Evolutionary conservation across 2,329 filamentous ascomycete genomes (phyloP).

Genomic region (Chaetomium sp.): DNA sequence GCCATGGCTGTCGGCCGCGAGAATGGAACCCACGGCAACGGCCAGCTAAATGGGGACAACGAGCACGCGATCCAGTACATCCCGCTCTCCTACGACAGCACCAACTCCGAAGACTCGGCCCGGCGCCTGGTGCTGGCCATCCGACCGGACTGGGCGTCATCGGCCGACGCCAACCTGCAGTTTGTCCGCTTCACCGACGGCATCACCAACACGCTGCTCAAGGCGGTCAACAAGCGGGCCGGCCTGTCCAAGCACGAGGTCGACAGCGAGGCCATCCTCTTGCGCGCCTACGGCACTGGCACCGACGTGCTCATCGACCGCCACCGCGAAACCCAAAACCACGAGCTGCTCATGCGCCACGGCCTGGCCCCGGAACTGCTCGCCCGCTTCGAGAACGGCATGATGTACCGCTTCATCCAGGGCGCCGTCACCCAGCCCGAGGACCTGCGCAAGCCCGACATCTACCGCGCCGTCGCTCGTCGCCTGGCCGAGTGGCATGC

Average conservation of each 20-base stretch:
- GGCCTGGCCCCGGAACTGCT: slow-evolving; percentile 80
- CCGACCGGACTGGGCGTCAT: slow-evolving; percentile 66
- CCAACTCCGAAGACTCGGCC: slow-evolving; percentile 72
- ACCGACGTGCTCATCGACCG: slow-evolving; percentile 95
- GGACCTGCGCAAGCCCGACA: slow-evolving; percentile 67
- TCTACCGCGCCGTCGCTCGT: slow-evolving; percentile 78
- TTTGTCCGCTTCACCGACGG: slow-evolving; percentile 93
- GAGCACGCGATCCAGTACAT: slow-evolving; percentile 52
- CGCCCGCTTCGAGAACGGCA: slow-evolving; percentile 90
- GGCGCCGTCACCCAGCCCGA: slow-evolving; percentile 73
- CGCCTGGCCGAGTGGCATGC: slow-evolving; percentile 93
- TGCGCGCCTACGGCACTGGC: slow-evolving; percentile 89
- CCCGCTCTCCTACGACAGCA: slow-evolving; percentile 69
- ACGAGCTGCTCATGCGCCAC: slow-evolving; percentile 78
- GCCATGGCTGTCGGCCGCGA: slow-evolving; percentile 20
- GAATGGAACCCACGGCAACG: slow-evolving; percentile 17
- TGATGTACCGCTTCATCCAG: slow-evolving; percentile 86
- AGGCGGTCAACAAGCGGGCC: slow-evolving; percentile 61
- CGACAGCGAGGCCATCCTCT: slow-evolving; percentile 77
- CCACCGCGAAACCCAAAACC: slow-evolving; percentile 71
- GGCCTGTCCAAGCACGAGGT: slow-evolving; percentile 69
- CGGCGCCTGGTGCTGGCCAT: slow-evolving; percentile 71
- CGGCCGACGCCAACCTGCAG: slow-evolving; percentile 65
- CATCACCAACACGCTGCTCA: slow-evolving; percentile 90
- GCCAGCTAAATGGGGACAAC: slow-evolving; percentile 33